phyloP scores from a whole-genome alignment of 768 basidiomycete species.

The Phanerochaete carnosa region DNA sequence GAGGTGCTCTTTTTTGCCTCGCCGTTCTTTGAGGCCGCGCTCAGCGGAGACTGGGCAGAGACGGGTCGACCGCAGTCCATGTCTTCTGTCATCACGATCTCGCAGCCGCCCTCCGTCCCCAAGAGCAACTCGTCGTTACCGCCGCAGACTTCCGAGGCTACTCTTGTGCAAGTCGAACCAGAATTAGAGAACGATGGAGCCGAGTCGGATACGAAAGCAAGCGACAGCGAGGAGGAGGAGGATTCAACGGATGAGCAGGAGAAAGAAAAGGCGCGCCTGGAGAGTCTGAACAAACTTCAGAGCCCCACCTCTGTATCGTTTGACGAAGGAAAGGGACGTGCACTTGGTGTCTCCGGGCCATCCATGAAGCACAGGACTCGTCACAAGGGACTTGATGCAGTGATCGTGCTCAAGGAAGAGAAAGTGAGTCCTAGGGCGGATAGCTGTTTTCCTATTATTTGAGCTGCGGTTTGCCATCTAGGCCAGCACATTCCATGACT shows the following conservation, averaged over 20 bases:
- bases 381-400: conserved; percentile 60
- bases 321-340: conserved; percentile 17
- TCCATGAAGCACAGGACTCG: conserved; percentile 11
- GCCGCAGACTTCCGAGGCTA: conserved; percentile 50
- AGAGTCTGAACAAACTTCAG: conserved; percentile 62
- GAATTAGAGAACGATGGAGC: conserved; percentile 51
- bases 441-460: not conserved
- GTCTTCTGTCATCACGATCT: conserved; percentile 83
- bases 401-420: conserved; percentile 89
- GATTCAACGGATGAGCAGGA: conserved; percentile 4
- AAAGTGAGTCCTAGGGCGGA: conserved; percentile 42
- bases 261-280: conserved; percentile 36
- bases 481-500: conserved; percentile 89
- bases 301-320: conserved; percentile 20
- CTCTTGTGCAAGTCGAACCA: conserved; percentile 27
- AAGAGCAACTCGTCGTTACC: conserved; percentile 38
- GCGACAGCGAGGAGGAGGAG: conserved; percentile 26
- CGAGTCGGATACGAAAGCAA: conserved; percentile 27
- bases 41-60: conserved; percentile 92
- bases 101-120: conserved; percentile 63
- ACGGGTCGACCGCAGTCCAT: conserved; percentile 70
- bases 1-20: conserved; percentile 90
- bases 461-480: conserved; percentile 21
- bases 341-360: conserved; percentile 11
- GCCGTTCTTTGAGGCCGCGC: conserved; percentile 91